Evolutionary conservation across 306 rosid species (phyloP), one percentile per base, ranked within the genome.

Genomic region (Rosa persica): DNA sequence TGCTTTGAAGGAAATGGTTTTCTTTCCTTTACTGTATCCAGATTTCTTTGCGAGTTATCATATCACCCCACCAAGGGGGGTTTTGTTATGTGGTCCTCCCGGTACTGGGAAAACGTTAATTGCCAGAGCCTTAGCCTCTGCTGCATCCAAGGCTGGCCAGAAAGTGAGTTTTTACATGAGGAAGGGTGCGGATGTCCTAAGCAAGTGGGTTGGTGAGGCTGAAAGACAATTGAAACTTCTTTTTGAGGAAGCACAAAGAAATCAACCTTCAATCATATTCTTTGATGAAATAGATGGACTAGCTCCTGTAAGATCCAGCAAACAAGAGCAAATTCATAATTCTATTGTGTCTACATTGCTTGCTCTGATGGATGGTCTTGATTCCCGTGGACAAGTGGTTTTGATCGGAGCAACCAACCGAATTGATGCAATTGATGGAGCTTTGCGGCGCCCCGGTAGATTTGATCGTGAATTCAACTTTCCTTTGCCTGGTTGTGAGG

Each of bases 191-290:
- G 99, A 95, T 76, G 99, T 95, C 67, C 87, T 93, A 10, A 92
- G 99, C 85, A 95, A 95, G 80, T 95, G 99, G 99, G 99, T 95
- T 20, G 99, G 99, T 65, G 99, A 95, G 89, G 99, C 99, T 77
- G 99, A 95, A 80, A 90, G 99, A 86, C 99, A 95, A 65, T 73
- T 95, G 89, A 95, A 95, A 83, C 90, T 95, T 58, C 98, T 95
- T 76, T 95, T 95, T 79, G 99, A 95, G 92, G 99, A 95, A 85
- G 99, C 99, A 64, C 98, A 92, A 75, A 92, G 91, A 93, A 95
- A 95, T 87, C 99, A 95, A 60, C 98, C 99, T 68, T 92, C 99
- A 27, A 95, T 95, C 74, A 95, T 95, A 46, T 95, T 95, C 86
- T 95, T 95, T 84, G 99, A 95, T 82, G 99, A 95, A 85, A 95